Conservation (phyloP, 2,329 filamentous ascomycete genomes). For the Botryotinia globosa region DNA sequence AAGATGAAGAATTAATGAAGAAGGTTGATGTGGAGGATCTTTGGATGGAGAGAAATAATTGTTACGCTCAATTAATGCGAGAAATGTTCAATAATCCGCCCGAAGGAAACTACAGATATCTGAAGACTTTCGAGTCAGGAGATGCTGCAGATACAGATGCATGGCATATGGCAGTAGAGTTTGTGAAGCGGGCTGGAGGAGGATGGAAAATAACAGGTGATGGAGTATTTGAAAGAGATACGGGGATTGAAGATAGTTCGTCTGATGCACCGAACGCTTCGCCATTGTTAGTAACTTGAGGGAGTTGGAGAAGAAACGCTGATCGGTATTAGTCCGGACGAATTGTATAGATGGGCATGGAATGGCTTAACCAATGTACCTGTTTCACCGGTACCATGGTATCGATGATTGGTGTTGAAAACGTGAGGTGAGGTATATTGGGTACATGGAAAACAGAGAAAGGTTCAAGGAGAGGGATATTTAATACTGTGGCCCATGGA, state of each 20-base stretch:
- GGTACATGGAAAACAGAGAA: not conserved
- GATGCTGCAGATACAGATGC: slow-evolving; percentile 46
- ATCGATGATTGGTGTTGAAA: slow-evolving; percentile 16
- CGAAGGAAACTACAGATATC: slow-evolving; percentile 43
- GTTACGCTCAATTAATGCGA: slow-evolving; percentile 34
- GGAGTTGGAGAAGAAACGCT: slow-evolving; percentile 16
- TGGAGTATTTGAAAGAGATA: slow-evolving; percentile 45
- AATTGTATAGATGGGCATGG: slow-evolving; percentile 34
- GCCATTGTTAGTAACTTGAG: slow-evolving; percentile 34
- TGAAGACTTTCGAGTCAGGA: slow-evolving; percentile 50
- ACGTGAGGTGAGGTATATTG: not conserved
- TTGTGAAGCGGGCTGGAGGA: slow-evolving; percentile 40
- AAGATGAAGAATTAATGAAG: not conserved
- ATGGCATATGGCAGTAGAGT: slow-evolving; percentile 48
- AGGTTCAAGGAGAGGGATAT: not conserved
- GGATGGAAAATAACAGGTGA: slow-evolving; percentile 47
- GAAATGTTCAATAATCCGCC: slow-evolving; percentile 35
- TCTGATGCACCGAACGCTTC: not conserved
- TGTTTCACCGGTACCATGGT: slow-evolving; percentile 29
- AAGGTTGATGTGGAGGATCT: slow-evolving; percentile 32
- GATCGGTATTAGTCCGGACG: slow-evolving; percentile 26
- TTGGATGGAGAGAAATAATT: slow-evolving; percentile 37
- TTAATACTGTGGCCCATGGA: not conserved
- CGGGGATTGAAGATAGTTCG: not conserved
- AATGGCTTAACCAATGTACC: slow-evolving; percentile 33